Conservation (phyloP, 2,329 filamentous ascomycete genomes). For the Talaromyces funiculosus region DNA sequence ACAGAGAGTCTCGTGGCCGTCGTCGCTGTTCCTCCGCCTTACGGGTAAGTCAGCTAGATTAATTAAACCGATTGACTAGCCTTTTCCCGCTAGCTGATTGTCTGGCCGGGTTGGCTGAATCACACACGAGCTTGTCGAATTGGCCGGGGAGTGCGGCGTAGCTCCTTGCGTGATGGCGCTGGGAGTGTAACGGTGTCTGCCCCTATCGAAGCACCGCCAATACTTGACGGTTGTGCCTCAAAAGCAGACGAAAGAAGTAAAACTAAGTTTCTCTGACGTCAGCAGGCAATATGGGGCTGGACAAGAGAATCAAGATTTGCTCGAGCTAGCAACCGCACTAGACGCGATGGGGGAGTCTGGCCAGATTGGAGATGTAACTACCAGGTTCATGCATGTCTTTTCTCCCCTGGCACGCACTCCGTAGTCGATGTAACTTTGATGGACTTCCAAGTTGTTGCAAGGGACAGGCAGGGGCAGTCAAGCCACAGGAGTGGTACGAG, state of each 20-base stretch:
- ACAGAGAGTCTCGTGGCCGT: background rate
- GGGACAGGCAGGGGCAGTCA: too few species aligned
- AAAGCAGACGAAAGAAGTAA: too few species aligned
- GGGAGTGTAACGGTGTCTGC: background rate
- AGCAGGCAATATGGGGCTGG: background rate
- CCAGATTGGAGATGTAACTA: background rate
- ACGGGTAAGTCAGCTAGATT: background rate
- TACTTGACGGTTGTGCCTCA: too few species aligned
- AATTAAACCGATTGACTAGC: background rate
- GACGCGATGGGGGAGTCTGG: background rate
- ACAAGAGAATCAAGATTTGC: background rate
- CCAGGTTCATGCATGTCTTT: background rate
- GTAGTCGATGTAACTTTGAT: background rate
- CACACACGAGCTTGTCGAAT: background rate
- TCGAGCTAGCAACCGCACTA: background rate
- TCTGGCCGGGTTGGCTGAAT: background rate
- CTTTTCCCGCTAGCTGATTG: background rate
- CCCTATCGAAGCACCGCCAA: background rate
- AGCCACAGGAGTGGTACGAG: background rate
- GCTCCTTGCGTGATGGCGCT: background rate
- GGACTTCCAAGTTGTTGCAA: too few species aligned
- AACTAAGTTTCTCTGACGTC: slow-evolving; percentile 1
- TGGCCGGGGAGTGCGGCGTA: background rate
- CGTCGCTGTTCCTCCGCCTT: background rate
- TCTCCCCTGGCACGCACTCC: too few species aligned